Percentiles rank a stretch among this genome's conserved stretches.
Conservation (phyloP, 805 yeast genomes). For the Alloascoidea africana region DNA sequence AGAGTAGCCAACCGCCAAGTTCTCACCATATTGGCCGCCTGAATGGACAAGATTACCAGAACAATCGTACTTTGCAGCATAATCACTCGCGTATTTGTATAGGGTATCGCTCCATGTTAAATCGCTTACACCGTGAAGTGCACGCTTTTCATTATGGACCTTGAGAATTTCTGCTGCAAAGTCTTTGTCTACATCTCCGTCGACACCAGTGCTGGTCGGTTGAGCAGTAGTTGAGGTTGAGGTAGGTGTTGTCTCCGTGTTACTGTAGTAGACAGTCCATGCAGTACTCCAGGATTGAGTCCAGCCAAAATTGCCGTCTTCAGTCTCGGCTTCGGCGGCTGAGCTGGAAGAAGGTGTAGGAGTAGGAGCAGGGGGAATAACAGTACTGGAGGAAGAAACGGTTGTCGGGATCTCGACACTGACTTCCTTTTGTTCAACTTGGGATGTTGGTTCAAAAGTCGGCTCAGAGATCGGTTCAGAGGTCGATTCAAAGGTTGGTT, state of each 20-base stretch:
- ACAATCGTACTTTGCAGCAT: slow-evolving; percentile 33
- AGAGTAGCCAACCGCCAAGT: slow-evolving; percentile 62
- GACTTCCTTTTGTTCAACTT: no score
- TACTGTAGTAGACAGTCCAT: neutral
- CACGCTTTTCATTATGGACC: slow-evolving; percentile 47
- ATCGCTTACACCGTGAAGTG: slow-evolving; percentile 31
- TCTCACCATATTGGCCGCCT: slow-evolving; percentile 59
- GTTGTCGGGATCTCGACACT: no score
- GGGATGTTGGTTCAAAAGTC: no score
- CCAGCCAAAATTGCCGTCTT: no score
- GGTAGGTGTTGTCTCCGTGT: neutral
- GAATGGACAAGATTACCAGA: slow-evolving; percentile 44
- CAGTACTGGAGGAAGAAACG: no score
- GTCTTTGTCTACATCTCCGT: neutral
- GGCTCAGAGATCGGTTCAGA: no score
- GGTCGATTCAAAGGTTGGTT: no score
- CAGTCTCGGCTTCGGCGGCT: no score
- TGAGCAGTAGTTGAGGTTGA: neutral
- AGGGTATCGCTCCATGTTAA: slow-evolving; percentile 41
- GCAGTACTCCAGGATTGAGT: neutral
- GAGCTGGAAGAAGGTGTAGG: no score
- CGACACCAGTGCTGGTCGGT: neutral
- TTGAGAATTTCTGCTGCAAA: slow-evolving; percentile 24
- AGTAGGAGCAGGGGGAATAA: no score
- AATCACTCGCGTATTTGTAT: slow-evolving; percentile 38